Percentiles rank a stretch among this genome's conserved stretches.
Conservation (phyloP, 2,329 filamentous ascomycete genomes). For the Thelonectria rubi region DNA sequence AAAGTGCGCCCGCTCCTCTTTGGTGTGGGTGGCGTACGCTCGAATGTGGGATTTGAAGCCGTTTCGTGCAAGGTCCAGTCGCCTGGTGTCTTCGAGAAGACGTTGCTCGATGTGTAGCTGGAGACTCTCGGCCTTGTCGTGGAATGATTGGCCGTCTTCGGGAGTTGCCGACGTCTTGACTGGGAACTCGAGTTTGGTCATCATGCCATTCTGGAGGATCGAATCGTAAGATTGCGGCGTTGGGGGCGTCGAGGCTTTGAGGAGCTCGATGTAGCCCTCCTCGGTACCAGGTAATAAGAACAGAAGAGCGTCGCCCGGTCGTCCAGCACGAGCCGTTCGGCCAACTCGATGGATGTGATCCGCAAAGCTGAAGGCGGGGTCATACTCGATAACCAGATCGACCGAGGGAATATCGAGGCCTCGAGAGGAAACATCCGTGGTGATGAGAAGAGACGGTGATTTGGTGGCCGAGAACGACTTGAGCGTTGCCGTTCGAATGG, state of each 20-base stretch:
- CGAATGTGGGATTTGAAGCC: constrained; percentile 93
- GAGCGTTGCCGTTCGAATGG: constrained; percentile 86
- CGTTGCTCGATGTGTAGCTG: constrained; percentile 70
- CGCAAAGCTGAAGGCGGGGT: constrained; percentile 90
- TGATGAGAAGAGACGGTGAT: constrained; percentile 84
- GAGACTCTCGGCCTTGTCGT: constrained; percentile 64
- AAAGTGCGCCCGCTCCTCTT: constrained; percentile 85
- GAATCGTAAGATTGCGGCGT: constrained; percentile 62
- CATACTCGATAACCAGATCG: constrained; percentile 94
- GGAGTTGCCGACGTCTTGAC: constrained; percentile 71
- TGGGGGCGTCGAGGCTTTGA: constrained; percentile 63
- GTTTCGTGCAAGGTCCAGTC: constrained; percentile 82
- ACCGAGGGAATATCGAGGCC: constrained; percentile 96
- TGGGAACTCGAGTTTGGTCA: constrained; percentile 68
- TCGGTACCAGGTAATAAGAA: constrained; percentile 92
- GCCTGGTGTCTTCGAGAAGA: constrained; percentile 67
- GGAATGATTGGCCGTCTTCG: constrained; percentile 54
- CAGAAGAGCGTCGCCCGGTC: constrained; percentile 84
- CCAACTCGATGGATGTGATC: constrained; percentile 96
- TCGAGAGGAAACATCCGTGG: constrained; percentile 94
- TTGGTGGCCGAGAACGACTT: constrained; percentile 78
- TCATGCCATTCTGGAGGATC: constrained; percentile 72
- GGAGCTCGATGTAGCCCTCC: constrained; percentile 85
- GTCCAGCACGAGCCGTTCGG: constrained; percentile 91
- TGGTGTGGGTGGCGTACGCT: constrained; percentile 93